phyloP scores from a whole-genome alignment of 2,329 filamentous ascomycete genomes.

The Trichoderma asperellum region DNA sequence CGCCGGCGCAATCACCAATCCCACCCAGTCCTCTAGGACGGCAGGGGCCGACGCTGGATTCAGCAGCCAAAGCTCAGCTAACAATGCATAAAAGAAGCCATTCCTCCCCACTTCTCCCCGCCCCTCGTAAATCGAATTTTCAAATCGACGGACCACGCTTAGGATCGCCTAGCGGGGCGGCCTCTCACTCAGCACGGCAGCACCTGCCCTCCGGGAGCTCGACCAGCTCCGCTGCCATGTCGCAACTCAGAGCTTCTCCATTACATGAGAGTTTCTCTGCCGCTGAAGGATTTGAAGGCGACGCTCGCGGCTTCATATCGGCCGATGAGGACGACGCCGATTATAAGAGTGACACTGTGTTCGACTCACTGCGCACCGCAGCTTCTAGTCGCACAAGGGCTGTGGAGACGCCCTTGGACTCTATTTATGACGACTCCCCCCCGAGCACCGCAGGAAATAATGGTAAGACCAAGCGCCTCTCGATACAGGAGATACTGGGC shows the following conservation, averaged over 20 bases:
- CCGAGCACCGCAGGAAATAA: constrained; percentile 60
- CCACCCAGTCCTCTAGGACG: constrained; percentile 27
- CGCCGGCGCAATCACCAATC: constrained; percentile 35
- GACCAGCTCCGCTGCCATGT: constrained; percentile 48
- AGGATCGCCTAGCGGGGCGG: constrained; percentile 48
- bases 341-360: constrained; percentile 75
- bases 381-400: constrained; percentile 69
- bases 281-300: constrained; percentile 70
- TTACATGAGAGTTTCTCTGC: constrained; percentile 55
- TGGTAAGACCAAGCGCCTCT: constrained; percentile 57
- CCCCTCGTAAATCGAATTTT: constrained; percentile 58
- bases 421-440: constrained; percentile 80
- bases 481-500: constrained; percentile 63
- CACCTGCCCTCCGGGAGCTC: constrained; percentile 50
- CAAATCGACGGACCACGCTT: constrained; percentile 57
- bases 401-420: constrained; percentile 73
- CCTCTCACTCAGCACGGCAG: constrained; percentile 44
- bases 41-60: constrained; percentile 31
- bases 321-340: constrained; percentile 79
- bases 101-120: constrained; percentile 60
- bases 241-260: constrained; percentile 40
- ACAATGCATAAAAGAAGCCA: constrained; percentile 44
- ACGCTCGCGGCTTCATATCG: constrained; percentile 65
- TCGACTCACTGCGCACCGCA: constrained; percentile 74
- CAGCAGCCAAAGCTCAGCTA: constrained; percentile 28